Evolutionary conservation across 306 rosid species (phyloP).

Genomic region (Notholithocarpus densiflorus): DNA sequence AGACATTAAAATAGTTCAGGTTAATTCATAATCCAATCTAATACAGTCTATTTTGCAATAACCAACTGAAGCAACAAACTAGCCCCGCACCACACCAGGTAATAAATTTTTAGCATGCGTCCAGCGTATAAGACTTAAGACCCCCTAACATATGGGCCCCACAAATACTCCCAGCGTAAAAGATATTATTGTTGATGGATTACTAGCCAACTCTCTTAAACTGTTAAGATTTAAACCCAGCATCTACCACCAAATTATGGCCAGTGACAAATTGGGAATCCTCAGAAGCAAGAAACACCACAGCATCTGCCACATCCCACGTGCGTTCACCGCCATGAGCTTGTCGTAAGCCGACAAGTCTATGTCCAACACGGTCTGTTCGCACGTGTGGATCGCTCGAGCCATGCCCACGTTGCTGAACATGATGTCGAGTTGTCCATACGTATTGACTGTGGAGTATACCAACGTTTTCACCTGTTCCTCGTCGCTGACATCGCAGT

Average conservation of each 20-base stretch:
- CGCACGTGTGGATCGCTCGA: neutral
- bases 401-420: conserved; percentile 51
- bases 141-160: too few species aligned
- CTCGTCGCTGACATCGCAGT: conserved; percentile 52
- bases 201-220: too few species aligned
- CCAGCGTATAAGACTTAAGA: too few species aligned
- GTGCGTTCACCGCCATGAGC: conserved; percentile 22
- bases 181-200: too few species aligned
- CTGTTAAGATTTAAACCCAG: neutral
- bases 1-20: too few species aligned
- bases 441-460: conserved; percentile 24
- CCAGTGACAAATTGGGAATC: conserved; percentile 40
- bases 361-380: conserved; percentile 37
- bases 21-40: too few species aligned
- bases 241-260: conserved; percentile 44
- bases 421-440: conserved; percentile 51
- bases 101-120: too few species aligned
- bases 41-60: too few species aligned
- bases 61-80: too few species aligned
- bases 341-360: conserved; percentile 29
- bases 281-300: conserved; percentile 34
- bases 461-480: conserved; percentile 39
- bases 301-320: conserved; percentile 46
- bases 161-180: too few species aligned
- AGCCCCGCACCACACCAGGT: too few species aligned